A percentile compares a stretch with the other conserved stretches of the same genome.
Evolutionary conservation across 305 asterid genomes (phyloP).

Genomic region (Petunia hybrid): DNA sequence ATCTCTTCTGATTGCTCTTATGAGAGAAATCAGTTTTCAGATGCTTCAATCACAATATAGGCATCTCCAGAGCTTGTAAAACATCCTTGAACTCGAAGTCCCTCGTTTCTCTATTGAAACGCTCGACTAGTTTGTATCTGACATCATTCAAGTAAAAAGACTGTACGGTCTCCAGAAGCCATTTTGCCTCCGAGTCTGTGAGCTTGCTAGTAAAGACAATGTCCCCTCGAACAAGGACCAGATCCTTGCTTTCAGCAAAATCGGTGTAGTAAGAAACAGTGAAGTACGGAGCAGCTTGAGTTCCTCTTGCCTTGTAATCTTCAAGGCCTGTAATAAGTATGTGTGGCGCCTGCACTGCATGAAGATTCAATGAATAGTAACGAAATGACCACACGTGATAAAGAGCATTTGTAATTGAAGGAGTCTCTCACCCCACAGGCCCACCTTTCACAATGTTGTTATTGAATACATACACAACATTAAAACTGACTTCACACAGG

Average conservation of each 20-base stretch:
- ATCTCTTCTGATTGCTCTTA: neutral
- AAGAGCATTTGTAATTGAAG: neutral
- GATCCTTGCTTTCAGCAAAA: conserved; percentile 82
- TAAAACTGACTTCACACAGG: conserved; percentile 2
- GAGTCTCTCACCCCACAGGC: neutral
- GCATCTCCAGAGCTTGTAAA: conserved; percentile 81
- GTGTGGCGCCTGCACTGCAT: conserved; percentile 89
- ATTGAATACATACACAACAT: neutral
- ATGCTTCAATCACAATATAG: conserved; percentile 55
- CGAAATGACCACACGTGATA: neutral
- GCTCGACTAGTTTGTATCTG: conserved; percentile 87
- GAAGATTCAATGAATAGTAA: conserved; percentile 28
- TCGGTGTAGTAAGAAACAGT: conserved; percentile 79
- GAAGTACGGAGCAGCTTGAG: conserved; percentile 92
- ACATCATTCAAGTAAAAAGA: conserved; percentile 87
- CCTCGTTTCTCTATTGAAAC: conserved; percentile 77
- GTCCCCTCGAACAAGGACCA: conserved; percentile 91
- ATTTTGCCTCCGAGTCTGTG: conserved; percentile 77
- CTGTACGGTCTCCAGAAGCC: conserved; percentile 87
- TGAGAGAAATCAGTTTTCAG: neutral
- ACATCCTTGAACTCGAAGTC: conserved; percentile 95
- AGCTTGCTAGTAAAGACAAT: conserved; percentile 89
- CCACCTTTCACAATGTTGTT: neutral
- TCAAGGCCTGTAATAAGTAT: conserved; percentile 92
- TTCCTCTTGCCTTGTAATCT: conserved; percentile 94